Percentiles rank a stretch among this genome's conserved stretches.
Evolutionary conservation across 2,329 filamentous ascomycete genomes (phyloP).

Genomic region (Clarireedia sp.): DNA sequence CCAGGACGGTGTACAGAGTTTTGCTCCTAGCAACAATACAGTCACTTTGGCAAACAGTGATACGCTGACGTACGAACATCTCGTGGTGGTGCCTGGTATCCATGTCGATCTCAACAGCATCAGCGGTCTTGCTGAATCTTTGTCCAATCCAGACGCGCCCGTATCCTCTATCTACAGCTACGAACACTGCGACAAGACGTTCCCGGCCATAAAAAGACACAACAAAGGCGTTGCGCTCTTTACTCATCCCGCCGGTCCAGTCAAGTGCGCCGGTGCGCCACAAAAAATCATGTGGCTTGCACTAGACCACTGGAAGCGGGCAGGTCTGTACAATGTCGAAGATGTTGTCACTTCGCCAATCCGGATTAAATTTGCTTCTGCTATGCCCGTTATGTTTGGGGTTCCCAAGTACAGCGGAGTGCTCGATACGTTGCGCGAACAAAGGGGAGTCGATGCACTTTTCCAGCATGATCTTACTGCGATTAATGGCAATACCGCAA

Average conservation of each 20-base stretch:
- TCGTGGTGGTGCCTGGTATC: constrained; percentile 55
- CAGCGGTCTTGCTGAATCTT: constrained; percentile 49
- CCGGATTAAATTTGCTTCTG: constrained; percentile 48
- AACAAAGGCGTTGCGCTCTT: constrained; percentile 47
- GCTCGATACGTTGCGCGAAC: constrained; percentile 44
- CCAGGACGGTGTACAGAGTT: constrained; percentile 40
- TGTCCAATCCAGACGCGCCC: constrained; percentile 37
- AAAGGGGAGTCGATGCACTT: constrained; percentile 48
- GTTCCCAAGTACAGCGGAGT: constrained; percentile 50
- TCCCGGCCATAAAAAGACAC: constrained; percentile 39
- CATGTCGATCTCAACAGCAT: constrained; percentile 42
- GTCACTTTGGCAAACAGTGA: constrained; percentile 48
- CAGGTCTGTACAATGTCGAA: constrained; percentile 40
- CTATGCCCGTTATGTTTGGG: constrained; percentile 49
- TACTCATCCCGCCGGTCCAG: constrained; percentile 48
- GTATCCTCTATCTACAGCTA: constrained; percentile 53
- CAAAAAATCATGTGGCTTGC: constrained; percentile 58
- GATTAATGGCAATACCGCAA: constrained; percentile 45
- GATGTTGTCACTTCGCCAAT: constrained; percentile 36
- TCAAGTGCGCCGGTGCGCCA: constrained; percentile 55
- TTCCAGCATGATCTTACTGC: constrained; percentile 50
- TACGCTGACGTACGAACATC: constrained; percentile 53
- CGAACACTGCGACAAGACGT: constrained; percentile 47
- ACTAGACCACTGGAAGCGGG: constrained; percentile 48
- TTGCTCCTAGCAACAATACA: constrained; percentile 48